Evolutionary conservation across 2,329 filamentous ascomycete species (phyloP).

Genomic region (Aspergillus unguis): DNA sequence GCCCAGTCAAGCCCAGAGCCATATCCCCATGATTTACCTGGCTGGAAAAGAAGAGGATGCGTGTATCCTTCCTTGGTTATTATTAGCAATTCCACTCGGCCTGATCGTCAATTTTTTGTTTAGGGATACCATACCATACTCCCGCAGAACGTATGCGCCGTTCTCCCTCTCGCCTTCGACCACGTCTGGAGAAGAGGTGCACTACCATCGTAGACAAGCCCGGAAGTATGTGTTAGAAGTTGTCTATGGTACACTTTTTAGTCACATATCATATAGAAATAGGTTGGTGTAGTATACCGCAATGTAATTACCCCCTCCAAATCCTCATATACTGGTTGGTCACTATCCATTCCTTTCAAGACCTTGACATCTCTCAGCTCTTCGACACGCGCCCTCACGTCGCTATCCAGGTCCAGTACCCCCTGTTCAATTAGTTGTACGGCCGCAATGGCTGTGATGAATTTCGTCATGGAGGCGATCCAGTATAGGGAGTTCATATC

Average conservation of each 20-base stretch:
- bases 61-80: not conserved
- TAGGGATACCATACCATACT: not conserved
- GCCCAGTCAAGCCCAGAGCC: slow-evolving; percentile 3
- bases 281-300: not conserved
- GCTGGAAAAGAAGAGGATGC: not conserved
- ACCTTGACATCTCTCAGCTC: not conserved
- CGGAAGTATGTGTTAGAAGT: not conserved
- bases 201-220: not conserved
- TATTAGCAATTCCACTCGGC: not conserved
- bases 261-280: not conserved
- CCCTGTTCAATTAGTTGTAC: not conserved
- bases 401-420: not conserved
- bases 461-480: not conserved
- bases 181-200: not conserved
- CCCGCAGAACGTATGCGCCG: not conserved
- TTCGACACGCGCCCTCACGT: not conserved
- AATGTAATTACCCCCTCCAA: not conserved
- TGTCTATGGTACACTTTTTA: not conserved
- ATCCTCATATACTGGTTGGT: not conserved
- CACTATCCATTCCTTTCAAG: not conserved
- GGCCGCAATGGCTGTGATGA: not conserved
- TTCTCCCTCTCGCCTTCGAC: not conserved
- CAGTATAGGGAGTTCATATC: not conserved
- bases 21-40: not conserved
- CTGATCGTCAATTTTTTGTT: not conserved